Base-by-base conservation (phyloP, 176 grass and related monocot genomes). In the Eremochloa ophiuroides region DNA sequence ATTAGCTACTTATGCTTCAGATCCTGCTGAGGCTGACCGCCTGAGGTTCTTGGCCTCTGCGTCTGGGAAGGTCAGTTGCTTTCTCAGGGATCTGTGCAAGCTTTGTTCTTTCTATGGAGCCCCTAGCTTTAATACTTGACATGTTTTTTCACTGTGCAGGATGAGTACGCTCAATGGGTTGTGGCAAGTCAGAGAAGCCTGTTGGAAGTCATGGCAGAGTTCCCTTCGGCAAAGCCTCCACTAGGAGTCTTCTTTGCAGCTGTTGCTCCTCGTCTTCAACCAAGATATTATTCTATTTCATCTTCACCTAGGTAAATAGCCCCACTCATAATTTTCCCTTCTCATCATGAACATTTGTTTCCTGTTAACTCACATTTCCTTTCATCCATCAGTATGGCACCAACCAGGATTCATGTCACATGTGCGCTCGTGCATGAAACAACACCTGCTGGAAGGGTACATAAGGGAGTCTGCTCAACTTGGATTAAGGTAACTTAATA, bases 221-320 rank as follows among this genome's bases (percentile, higher is more conserved):
- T 97, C 75, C 94, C 95, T 80, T 94, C 92, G 14, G 85, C 86
- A 66, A 97, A 92, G 44, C 92, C 95, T 75, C 89, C 92, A 66
- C 87, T 97, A 20, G 95, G 95, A 62, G 92, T 94, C 53, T 97
- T 97, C 83, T 94, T 97, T 83, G 90, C 92, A 23, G 92, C 95
- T 43, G 29, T 97, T 35, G 87, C 92, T 44, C 92, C 95, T 74
- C 95, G 89, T 28, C 85, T 97, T 69, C 95, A 94, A 82, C 90
- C 92, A 4, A 85, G 95, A 94, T 97, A 94, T 59, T 97, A 97
- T 75, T 97, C 95, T 41, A 97, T 97, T 83, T 97, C 90, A 9
- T 94, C 95, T 83, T 97, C 95, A 40, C 83, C 92, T 31, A 94
- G 92, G 95, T 94, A 89, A 78, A 66, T 33, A 73, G 26, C 43